These are phyloP conservation scores for Penicillium parvum DNA, from an alignment of 495 filamentous ascomycete species.

Conservation along the genomic window DNA sequence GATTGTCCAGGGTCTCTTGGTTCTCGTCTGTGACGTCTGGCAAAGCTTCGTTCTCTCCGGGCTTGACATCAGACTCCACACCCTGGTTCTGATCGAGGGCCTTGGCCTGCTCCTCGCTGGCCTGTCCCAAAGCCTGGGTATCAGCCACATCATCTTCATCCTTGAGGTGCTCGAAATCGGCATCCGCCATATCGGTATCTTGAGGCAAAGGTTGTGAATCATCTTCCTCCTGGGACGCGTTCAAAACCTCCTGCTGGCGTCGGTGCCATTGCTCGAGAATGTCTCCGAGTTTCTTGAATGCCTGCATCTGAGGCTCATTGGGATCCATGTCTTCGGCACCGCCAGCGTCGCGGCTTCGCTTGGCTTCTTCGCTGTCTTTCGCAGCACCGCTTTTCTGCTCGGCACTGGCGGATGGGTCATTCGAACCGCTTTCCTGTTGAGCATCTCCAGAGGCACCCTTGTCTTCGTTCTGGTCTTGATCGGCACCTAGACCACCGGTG, in stretches of 20 bases:
- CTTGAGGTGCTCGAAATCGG: conserved; percentile 85
- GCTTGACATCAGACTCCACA: conserved; percentile 64
- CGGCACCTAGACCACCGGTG: conserved; percentile 38
- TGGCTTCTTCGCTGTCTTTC: conserved; percentile 45
- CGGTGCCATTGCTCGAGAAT: conserved; percentile 90
- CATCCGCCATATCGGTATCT: conserved; percentile 62
- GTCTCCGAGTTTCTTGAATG: conserved; percentile 91
- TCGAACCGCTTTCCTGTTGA: conserved; percentile 46
- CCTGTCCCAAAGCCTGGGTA: conserved; percentile 85
- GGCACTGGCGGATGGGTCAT: conserved; percentile 40
- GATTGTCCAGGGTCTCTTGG: conserved; percentile 46
- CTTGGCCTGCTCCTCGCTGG: conserved; percentile 78
- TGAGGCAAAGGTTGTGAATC: conserved; percentile 47
- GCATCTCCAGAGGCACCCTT: conserved; percentile 65
- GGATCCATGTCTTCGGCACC: conserved; percentile 41
- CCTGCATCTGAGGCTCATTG: conserved; percentile 51
- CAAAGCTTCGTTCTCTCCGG: conserved; percentile 48
- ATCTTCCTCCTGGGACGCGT: conserved; percentile 59
- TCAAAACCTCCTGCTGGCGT: conserved; percentile 71
- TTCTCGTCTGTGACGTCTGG: conserved; percentile 57
- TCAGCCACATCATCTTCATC: conserved; percentile 76
- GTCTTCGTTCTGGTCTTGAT: conserved; percentile 54
- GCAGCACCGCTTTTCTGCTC: conserved; percentile 39
- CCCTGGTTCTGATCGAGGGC: conserved; percentile 81
- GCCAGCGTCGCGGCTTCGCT: conserved; percentile 38